Evolutionary conservation across 306 rosid genomes (phyloP).

Genomic region (Trifolium fragiferum): DNA sequence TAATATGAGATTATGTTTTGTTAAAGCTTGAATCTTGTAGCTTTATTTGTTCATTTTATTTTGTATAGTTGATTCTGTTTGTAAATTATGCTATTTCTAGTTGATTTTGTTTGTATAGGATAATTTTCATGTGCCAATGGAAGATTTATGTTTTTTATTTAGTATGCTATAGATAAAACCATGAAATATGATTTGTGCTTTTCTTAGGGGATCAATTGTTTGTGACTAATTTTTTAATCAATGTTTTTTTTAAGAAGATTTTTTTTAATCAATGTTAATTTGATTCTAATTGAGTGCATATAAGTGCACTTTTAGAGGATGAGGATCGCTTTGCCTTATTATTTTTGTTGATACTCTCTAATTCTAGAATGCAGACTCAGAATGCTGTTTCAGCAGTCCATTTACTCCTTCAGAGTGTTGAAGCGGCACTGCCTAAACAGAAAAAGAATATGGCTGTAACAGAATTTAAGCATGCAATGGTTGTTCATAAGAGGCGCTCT

Average conservation of each 20-base stretch:
- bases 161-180: constrained; percentile 6
- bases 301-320: no score
- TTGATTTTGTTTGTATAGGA: neutral
- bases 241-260: no score
- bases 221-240: constrained; percentile 10
- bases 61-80: neutral
- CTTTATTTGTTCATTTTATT: neutral
- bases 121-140: constrained; percentile 3
- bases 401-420: constrained; percentile 69
- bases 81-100: neutral
- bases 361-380: constrained; percentile 65
- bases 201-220: neutral
- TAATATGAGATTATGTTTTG: neutral
- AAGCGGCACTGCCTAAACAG: constrained; percentile 75
- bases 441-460: constrained; percentile 68
- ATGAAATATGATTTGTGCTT: neutral
- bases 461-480: constrained; percentile 81
- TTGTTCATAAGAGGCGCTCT: constrained; percentile 71
- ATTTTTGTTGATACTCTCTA: constrained; percentile 28
- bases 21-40: neutral
- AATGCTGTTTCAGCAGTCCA: constrained; percentile 73
- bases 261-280: constrained; percentile 2
- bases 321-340: constrained; percentile 16
- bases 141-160: constrained; percentile 12
- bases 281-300: constrained; percentile 3